Evolutionary conservation across 164 flowering plant species (phyloP).

Genomic region (Chimonanthus salicifolius): DNA sequence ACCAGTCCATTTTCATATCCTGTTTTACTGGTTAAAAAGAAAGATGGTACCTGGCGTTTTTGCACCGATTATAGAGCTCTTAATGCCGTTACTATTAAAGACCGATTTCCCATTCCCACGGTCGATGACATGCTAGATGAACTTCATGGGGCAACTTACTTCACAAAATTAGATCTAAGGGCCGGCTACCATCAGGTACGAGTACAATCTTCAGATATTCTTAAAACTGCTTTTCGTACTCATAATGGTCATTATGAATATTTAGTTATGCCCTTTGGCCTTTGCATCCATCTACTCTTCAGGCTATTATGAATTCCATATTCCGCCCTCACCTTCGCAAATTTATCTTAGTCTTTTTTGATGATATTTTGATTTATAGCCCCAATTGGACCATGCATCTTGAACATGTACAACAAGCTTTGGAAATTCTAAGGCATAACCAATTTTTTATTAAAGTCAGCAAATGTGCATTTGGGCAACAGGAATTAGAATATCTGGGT

Average conservation of each 20-base stretch:
- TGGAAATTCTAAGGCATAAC: background rate
- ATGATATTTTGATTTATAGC: conserved; percentile 4
- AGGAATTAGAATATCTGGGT: background rate
- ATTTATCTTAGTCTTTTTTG: background rate
- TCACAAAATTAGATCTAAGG: conserved; percentile 4
- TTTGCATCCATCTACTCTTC: background rate
- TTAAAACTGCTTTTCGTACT: conserved; percentile 1
- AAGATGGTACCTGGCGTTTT: background rate
- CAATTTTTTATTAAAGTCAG: background rate
- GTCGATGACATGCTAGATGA: conserved; percentile 4
- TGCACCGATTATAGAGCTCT: conserved; percentile 2
- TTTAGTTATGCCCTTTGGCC: conserved; percentile 7
- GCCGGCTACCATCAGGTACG: conserved; percentile 2
- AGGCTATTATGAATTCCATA: background rate
- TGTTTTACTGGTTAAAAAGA: background rate
- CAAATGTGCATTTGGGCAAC: conserved; percentile 2
- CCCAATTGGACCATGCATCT: background rate
- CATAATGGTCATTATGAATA: conserved; percentile 7
- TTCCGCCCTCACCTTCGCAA: background rate
- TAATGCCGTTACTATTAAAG: conserved; percentile 1
- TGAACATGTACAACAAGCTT: background rate
- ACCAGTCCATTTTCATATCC: background rate
- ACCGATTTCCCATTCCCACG: conserved; percentile 2
- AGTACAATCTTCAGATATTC: background rate
- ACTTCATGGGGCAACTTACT: background rate